These are phyloP conservation scores for Tylopilus sp. DNA, from an alignment of 1,284 basidiomycete genomes.

Conservation along the genomic window DNA sequence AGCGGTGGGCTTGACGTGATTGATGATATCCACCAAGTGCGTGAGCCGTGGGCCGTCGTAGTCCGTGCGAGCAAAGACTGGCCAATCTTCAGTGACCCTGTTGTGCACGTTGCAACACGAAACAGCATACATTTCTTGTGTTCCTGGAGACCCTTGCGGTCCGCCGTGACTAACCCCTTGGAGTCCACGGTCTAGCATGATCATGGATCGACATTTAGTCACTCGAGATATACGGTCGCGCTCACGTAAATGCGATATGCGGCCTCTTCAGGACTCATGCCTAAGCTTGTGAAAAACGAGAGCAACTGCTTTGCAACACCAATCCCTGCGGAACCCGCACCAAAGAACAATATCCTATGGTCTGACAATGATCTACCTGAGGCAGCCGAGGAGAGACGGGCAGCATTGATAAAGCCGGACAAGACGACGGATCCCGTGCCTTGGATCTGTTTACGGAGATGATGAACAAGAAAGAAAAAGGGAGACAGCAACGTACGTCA, in stretches of 20 bases:
- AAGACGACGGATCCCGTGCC: slow-evolving; percentile 75
- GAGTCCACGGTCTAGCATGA: slow-evolving; percentile 62
- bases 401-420: slow-evolving; percentile 77
- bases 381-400: slow-evolving; percentile 58
- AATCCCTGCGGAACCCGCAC: slow-evolving; percentile 74
- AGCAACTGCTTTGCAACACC: slow-evolving; percentile 78
- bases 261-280: slow-evolving; percentile 66
- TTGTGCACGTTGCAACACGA: neutral
- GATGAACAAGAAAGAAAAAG: slow-evolving; percentile 5
- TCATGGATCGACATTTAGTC: slow-evolving; percentile 2
- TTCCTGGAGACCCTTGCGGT: slow-evolving; percentile 61
- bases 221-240: slow-evolving; percentile 3
- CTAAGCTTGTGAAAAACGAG: slow-evolving; percentile 69
- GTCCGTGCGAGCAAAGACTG: slow-evolving; percentile 71
- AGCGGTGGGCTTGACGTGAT: slow-evolving; percentile 79
- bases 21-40: slow-evolving; percentile 66
- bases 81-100: too few relatives aligned
- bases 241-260: slow-evolving; percentile 64
- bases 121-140: slow-evolving; percentile 61
- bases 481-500: slow-evolving; percentile 48
- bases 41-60: slow-evolving; percentile 61
- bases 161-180: slow-evolving; percentile 68
- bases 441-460: slow-evolving; percentile 44
- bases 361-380: slow-evolving; percentile 62
- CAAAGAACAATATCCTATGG: slow-evolving; percentile 78